Evolutionary conservation across 768 basidiomycete genomes (phyloP), one percentile per base, ranked within the genome.

Genomic region (Butyriboletus loyo): DNA sequence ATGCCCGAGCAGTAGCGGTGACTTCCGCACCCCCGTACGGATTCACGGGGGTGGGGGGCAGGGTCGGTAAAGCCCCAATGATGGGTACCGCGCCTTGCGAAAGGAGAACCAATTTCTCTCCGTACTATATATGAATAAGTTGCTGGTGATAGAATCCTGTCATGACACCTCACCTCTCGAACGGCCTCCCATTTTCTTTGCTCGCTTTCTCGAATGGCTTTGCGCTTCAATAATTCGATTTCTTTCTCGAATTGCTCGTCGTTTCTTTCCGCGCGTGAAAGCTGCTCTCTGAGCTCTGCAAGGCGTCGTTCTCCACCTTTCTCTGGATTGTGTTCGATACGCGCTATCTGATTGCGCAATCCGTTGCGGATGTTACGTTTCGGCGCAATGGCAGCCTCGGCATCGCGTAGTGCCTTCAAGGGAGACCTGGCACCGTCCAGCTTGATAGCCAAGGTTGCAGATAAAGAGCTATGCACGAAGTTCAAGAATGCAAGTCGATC

Each of bases 401-500:
- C 83, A 66, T 84, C 83, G 11, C 91, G 82, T 14, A 92, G 73
- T 9, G 76, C 77, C 71, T 93, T 93, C 61, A 89, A 62, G 4
- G 89, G 80, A 0, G 70, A 68, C 39, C 91, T 82, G 8, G 89
- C 82, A 31, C 72, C 67, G 58, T 91, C 80, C 17, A 92, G 67
- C 61, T 83, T 84, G 24, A 67, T 62, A 1, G 88, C 80, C 28
- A 92, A 75, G 3, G 83, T 76, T 31, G 68, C 68, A 3, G 86
- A 74, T 19, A 93, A 75, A 21, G 85, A 79, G 10, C 88, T 89
- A 39, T 86, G 78, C 11, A 89, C 79, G 59, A 84, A 93, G 66
- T 88, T 89, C 46, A 93, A 72, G 70, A 86, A 93, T 2, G 87
- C 91, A 22, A 93, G 75, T 31, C 91, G 79, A 66, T 93, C 91